Percentiles rank a stretch among this genome's conserved stretches.
Conservation (phyloP, 2,329 filamentous ascomycete species). For the Stachybotrys chartarum region DNA sequence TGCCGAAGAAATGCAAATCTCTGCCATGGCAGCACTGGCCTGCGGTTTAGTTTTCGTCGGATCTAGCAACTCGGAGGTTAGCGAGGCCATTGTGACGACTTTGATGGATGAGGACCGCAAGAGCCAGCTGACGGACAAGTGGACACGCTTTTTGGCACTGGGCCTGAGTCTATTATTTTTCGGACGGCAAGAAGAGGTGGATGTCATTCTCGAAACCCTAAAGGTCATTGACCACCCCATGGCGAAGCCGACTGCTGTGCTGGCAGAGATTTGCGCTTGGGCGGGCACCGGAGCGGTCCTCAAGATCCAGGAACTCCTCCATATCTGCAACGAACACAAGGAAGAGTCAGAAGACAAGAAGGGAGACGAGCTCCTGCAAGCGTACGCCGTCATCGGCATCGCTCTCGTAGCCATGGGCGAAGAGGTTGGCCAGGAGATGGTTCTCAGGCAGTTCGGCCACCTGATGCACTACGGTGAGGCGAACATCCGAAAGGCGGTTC, state of each 20-base stretch:
- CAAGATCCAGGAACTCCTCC: constrained; percentile 93
- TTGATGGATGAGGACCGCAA: constrained; percentile 89
- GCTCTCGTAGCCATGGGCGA: constrained; percentile 97
- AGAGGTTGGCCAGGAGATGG: constrained; percentile 98
- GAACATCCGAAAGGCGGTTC: constrained; percentile 94
- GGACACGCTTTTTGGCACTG: constrained; percentile 93
- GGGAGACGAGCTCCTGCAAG: constrained; percentile 89
- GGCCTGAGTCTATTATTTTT: constrained; percentile 93
- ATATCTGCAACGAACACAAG: constrained; percentile 96
- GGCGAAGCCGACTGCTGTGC: constrained; percentile 88
- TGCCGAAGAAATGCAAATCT: constrained; percentile 84
- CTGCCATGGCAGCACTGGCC: constrained; percentile 89
- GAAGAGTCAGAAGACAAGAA: constrained; percentile 93
- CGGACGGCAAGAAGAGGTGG: constrained; percentile 95
- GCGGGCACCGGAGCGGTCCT: constrained; percentile 94
- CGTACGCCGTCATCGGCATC: constrained; percentile 91
- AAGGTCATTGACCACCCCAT: constrained; percentile 97
- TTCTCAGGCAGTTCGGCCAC: constrained; percentile 92
- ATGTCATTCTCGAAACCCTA: constrained; percentile 91
- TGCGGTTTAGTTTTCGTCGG: constrained; percentile 89
- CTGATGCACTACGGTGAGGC: constrained; percentile 98
- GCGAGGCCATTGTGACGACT: constrained; percentile 85
- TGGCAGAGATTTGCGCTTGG: constrained; percentile 96
- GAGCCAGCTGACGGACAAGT: constrained; percentile 91
- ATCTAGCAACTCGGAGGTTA: constrained; percentile 84